Evolutionary conservation across 768 basidiomycete species (phyloP).

Genomic region (Boletus reticulatus): DNA sequence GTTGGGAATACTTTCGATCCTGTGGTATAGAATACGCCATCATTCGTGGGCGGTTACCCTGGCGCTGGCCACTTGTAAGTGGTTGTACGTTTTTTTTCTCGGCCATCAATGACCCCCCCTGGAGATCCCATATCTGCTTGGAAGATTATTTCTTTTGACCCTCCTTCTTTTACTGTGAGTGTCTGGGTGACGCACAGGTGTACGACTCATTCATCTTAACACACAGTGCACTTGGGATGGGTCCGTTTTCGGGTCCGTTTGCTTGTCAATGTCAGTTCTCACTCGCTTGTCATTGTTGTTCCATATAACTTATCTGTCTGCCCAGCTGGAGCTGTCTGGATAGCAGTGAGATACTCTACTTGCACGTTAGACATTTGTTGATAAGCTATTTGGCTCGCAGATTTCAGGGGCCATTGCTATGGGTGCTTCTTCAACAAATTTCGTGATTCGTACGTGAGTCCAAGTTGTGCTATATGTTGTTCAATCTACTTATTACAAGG

Average conservation of each 20-base stretch:
- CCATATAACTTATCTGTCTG: background rate
- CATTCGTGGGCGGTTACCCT: constrained; percentile 16
- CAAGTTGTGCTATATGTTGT: too few species aligned
- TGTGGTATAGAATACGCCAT: constrained; percentile 21
- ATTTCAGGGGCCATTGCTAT: constrained; percentile 6
- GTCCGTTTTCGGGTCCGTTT: background rate
- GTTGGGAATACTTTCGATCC: constrained; percentile 25
- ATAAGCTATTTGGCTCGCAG: background rate
- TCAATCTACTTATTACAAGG: background rate
- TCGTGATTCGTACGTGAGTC: constrained; percentile 28
- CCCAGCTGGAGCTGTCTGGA: background rate
- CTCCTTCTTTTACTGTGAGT: constrained; percentile 18
- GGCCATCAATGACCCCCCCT: background rate
- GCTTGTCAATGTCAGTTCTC: constrained; percentile 21
- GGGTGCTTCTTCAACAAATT: constrained; percentile 17
- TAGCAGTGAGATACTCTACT: constrained; percentile 3
- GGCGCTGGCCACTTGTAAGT: constrained; percentile 27
- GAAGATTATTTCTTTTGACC: constrained; percentile 15
- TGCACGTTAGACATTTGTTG: background rate
- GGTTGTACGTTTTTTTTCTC: background rate
- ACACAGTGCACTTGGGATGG: constrained; percentile 2
- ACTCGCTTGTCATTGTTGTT: background rate
- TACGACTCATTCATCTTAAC: background rate
- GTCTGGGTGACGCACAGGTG: too few species aligned
- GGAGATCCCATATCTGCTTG: constrained; percentile 26